Conservation (phyloP, 345 rosid genomes). For the Boechera stricta region DNA sequence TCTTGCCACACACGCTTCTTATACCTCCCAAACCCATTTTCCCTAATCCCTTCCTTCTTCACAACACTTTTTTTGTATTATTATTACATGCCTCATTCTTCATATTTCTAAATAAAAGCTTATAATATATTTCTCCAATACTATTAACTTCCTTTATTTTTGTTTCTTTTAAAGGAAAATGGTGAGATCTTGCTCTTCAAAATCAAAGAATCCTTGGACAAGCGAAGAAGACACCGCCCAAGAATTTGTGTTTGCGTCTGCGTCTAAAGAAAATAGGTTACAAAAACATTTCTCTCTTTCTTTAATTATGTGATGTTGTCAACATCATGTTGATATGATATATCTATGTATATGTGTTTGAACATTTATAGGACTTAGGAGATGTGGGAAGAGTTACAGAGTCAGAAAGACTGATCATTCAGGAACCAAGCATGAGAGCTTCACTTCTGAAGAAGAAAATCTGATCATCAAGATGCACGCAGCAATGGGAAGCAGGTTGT, state of each 20-base stretch:
- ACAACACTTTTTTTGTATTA: slow-evolving; percentile 45
- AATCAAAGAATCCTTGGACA: slow-evolving; percentile 38
- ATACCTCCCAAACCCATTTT: slow-evolving; percentile 45
- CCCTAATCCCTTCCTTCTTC: slow-evolving; percentile 47
- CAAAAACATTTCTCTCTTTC: slow-evolving; percentile 13
- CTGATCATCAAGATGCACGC: slow-evolving; percentile 84
- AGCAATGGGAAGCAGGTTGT: slow-evolving; percentile 89
- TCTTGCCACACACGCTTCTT: slow-evolving; percentile 51
- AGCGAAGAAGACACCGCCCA: slow-evolving; percentile 31
- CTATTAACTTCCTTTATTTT: slow-evolving; percentile 11
- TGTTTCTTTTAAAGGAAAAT: slow-evolving; percentile 20
- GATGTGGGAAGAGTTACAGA: slow-evolving; percentile 87
- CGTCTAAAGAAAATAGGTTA: slow-evolving; percentile 46
- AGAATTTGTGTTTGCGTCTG: slow-evolving; percentile 31
- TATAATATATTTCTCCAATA: slow-evolving; percentile 1
- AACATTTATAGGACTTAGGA: slow-evolving; percentile 55
- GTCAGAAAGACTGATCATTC: slow-evolving; percentile 71
- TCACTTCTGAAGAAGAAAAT: slow-evolving; percentile 88
- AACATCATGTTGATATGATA: slow-evolving; percentile 9
- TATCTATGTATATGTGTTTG: not conserved
- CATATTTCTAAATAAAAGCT: slow-evolving; percentile 18
- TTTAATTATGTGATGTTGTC: not conserved
- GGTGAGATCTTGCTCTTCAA: slow-evolving; percentile 47
- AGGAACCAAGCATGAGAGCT: slow-evolving; percentile 64
- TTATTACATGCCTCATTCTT: slow-evolving; percentile 29